Evolutionary conservation across 495 filamentous ascomycete species (phyloP).

Genomic region (Xylaria acuta): DNA sequence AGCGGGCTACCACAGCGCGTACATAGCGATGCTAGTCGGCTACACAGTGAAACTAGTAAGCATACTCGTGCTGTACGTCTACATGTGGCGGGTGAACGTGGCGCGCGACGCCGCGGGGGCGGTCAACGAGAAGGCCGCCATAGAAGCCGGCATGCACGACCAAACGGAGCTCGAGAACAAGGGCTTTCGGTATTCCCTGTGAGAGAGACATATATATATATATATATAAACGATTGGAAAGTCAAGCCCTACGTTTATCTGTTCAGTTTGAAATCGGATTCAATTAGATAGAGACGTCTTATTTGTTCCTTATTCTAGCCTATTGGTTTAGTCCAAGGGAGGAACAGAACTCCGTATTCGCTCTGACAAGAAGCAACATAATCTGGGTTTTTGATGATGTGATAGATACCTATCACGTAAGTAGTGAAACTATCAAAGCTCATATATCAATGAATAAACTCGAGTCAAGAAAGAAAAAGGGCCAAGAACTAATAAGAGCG

Average conservation of each 20-base stretch:
- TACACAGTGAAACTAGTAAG: conserved; percentile 54
- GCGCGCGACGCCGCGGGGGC: conserved; percentile 47
- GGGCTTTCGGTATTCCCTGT: conserved; percentile 56
- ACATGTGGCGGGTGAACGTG: conserved; percentile 59
- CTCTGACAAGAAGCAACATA: not conserved
- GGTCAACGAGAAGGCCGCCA: conserved; percentile 47
- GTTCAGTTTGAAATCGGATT: not conserved
- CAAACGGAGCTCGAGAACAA: conserved; percentile 61
- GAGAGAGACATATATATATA: not conserved
- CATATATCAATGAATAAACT: not conserved
- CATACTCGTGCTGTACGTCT: conserved; percentile 51
- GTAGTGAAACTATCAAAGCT: not conserved
- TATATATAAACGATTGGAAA: not conserved
- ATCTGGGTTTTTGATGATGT: not conserved
- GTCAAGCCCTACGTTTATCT: not conserved
- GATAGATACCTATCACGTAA: not conserved
- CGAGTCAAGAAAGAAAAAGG: not conserved
- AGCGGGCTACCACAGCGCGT: conserved; percentile 53
- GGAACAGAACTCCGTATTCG: not conserved
- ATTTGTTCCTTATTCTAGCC: not conserved
- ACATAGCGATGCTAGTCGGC: conserved; percentile 60
- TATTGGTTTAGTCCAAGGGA: not conserved
- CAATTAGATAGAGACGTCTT: not conserved
- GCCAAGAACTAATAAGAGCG: not conserved
- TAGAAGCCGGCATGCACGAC: conserved; percentile 59